phyloP scores from a whole-genome alignment of 164 flowering plant genomes.

The Euptelea pleiosperma region DNA sequence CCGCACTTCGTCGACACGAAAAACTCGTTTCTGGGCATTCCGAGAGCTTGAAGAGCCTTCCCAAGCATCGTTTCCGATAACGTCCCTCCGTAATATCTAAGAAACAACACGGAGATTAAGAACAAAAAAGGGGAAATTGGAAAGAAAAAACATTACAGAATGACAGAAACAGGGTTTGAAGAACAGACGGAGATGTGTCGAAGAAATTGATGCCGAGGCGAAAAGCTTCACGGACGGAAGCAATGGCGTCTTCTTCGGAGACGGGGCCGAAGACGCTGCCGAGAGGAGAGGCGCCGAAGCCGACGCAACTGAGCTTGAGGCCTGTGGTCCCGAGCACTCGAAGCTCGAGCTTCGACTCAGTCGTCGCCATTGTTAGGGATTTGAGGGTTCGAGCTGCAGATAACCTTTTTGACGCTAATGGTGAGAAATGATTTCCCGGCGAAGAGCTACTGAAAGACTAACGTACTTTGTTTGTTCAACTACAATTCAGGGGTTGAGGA shows the following conservation, averaged over 20 bases:
- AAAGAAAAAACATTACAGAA: slow-evolving; percentile 1
- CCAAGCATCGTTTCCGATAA: slow-evolving; percentile 86
- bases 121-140: neutral
- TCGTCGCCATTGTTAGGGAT: slow-evolving; percentile 9
- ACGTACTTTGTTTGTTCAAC: no score
- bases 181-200: slow-evolving; percentile 91
- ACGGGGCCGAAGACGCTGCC: slow-evolving; percentile 83
- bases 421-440: no score
- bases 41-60: slow-evolving; percentile 63
- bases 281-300: slow-evolving; percentile 97
- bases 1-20: slow-evolving; percentile 94
- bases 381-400: no score
- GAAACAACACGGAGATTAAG: neutral
- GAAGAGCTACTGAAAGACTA: no score
- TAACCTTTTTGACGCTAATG: no score
- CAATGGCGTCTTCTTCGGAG: slow-evolving; percentile 67
- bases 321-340: slow-evolving; percentile 79
- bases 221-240: slow-evolving; percentile 70
- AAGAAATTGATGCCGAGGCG: slow-evolving; percentile 91
- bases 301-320: slow-evolving; percentile 71
- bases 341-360: slow-evolving; percentile 31
- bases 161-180: neutral
- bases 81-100: slow-evolving; percentile 85
- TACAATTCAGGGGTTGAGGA: no score
- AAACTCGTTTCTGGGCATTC: slow-evolving; percentile 61